Percentiles rank a stretch among this genome's conserved stretches.
Conservation (phyloP, 768 basidiomycete genomes). For the Calocera cornea region DNA sequence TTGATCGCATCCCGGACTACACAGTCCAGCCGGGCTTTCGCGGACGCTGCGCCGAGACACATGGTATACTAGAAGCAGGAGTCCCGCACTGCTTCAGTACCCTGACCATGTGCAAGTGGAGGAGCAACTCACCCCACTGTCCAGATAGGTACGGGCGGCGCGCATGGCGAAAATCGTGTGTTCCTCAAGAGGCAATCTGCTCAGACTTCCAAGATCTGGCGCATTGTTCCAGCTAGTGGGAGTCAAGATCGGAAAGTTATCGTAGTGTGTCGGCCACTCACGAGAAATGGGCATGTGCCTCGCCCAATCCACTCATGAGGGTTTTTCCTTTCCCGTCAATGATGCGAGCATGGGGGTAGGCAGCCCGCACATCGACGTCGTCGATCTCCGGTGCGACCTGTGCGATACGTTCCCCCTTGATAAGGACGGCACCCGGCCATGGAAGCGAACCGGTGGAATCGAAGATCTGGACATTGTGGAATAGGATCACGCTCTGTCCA, state of each 20-base stretch:
- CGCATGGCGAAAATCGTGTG: conserved; percentile 23
- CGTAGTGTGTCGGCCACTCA: neutral
- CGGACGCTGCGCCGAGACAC: conserved; percentile 29
- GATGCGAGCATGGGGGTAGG: conserved; percentile 12
- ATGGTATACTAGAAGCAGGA: conserved; percentile 24
- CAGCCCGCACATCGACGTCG: neutral
- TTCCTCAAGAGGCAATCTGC: conserved; percentile 23
- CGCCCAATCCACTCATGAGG: conserved; percentile 27
- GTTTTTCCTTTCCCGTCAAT: conserved; percentile 25
- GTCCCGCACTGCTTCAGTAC: too few species aligned
- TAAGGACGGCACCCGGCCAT: conserved; percentile 26
- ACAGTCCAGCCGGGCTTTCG: conserved; percentile 24
- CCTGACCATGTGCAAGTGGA: too few species aligned
- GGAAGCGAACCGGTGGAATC: conserved; percentile 26
- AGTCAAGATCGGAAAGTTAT: neutral
- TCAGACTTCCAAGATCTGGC: conserved; percentile 22
- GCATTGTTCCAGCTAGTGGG: conserved; percentile 22
- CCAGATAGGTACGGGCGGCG: conserved; percentile 25
- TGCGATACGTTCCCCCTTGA: conserved; percentile 23
- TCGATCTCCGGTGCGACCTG: conserved; percentile 18
- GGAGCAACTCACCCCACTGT: conserved; percentile 20
- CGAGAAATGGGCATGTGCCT: conserved; percentile 26
- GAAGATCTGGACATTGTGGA: conserved; percentile 23
- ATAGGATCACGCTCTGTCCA: neutral
- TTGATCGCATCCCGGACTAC: conserved; percentile 27